Conservation (phyloP, 495 filamentous ascomycete genomes). For the Darksidea phi region DNA sequence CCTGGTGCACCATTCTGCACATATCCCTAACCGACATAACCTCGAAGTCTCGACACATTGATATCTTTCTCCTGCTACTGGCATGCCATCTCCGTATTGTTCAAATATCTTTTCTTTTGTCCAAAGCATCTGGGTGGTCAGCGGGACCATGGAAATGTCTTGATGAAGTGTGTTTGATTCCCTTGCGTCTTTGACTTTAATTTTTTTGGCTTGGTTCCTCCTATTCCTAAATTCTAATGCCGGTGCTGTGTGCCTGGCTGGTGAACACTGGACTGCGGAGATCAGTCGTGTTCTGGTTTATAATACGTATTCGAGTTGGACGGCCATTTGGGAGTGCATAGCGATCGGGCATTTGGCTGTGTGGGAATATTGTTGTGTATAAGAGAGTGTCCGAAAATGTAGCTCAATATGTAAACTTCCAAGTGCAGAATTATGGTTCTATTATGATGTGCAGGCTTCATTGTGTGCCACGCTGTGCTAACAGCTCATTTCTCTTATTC, state of each 20-base stretch:
- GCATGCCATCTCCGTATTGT: too few species aligned
- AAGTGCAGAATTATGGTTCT: too few species aligned
- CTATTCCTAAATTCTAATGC: slow-evolving; percentile 30
- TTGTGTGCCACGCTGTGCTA: too few species aligned
- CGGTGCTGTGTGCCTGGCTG: slow-evolving; percentile 18
- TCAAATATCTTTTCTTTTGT: background rate
- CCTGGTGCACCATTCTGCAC: background rate
- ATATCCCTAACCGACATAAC: background rate
- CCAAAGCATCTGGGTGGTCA: slow-evolving; percentile 9
- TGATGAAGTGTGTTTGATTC: slow-evolving; percentile 14
- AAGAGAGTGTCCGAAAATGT: too few species aligned
- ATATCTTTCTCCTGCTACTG: background rate
- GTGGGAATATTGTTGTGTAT: background rate
- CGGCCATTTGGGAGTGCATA: slow-evolving; percentile 1
- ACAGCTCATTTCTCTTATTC: too few species aligned
- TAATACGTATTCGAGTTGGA: background rate
- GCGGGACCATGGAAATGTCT: slow-evolving; percentile 16
- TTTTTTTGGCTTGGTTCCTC: background rate
- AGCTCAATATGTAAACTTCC: too few species aligned
- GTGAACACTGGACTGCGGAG: background rate
- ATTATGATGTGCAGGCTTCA: too few species aligned
- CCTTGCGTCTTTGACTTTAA: slow-evolving; percentile 2
- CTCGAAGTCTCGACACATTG: background rate
- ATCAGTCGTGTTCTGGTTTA: background rate
- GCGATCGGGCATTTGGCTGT: background rate